Base-by-base conservation (phyloP, 2,329 filamentous ascomycete species). In the Trichoderma simmonsii region DNA sequence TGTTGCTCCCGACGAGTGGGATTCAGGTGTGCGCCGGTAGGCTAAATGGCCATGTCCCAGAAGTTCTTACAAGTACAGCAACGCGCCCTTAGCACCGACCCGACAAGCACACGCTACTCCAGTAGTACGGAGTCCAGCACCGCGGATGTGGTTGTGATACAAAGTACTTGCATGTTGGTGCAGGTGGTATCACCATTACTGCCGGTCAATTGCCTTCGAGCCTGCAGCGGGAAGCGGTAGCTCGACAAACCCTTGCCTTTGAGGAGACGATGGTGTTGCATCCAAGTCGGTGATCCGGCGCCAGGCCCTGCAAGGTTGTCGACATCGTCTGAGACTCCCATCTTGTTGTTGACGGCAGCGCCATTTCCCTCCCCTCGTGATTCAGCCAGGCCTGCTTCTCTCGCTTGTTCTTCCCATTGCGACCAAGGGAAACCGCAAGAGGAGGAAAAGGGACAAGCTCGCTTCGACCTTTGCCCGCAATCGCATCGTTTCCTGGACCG, bases 291-390 rank as follows among this genome's bases (percentile, higher is more conserved):
- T 70, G 67, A 70, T 70, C 69, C 36, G 32, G 43, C 59, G 34
- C 51, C 54, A 51, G 34, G 62, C 69, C 61, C 69, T 65, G 69
- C 54, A 71, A 65, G 39, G n/a, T 67, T 59, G 61, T 60, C 70
- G 61, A 67, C 70, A 65, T 61, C 70, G 30, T 71, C 70, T 71
- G 57, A 71, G 70, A 71, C 70, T 67, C 32, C 63, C 39, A 36
- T 54, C 36, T 63, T 71, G 62, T 57, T 51, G 64, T 71, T 30
- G 63, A 71, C 30, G 56, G 43, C 70, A 51, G 63, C 63, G 61
- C 51, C 32, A 57, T 64, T 64, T 60, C 51, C 62, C 61, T 71
- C 30, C 70, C 70, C 62, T 60, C 70, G 36, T 71, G 36, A 43
- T 60, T 65, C 70, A 71, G 63, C 70, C 70, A 67, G 30, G 51